Evolutionary conservation across 768 basidiomycete genomes (phyloP).

Genomic region (Boletus rex-veris): DNA sequence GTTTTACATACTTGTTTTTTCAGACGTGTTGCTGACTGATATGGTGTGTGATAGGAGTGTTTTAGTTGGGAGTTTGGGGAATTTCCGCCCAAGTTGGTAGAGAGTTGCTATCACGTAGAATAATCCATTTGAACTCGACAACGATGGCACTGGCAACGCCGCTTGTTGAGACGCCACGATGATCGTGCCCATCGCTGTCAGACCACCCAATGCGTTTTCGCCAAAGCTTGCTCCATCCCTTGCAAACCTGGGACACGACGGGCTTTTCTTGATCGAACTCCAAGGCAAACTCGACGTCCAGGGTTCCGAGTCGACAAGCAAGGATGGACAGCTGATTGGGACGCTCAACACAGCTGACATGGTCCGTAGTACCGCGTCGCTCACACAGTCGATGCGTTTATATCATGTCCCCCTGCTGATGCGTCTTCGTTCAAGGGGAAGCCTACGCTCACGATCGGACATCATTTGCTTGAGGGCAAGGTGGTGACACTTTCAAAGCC

Average conservation of each 20-base stretch:
- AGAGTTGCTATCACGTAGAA: too few species aligned
- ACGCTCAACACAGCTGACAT: conserved; percentile 62
- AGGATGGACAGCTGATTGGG: conserved; percentile 75
- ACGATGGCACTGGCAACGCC: too few species aligned
- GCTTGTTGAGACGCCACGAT: conserved; percentile 34
- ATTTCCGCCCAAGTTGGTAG: conserved; percentile 21
- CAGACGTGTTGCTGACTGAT: neutral
- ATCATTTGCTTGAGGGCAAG: conserved; percentile 89
- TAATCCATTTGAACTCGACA: too few species aligned
- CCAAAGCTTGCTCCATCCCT: conserved; percentile 58
- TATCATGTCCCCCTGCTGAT: neutral
- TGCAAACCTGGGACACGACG: conserved; percentile 71
- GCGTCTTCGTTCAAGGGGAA: conserved; percentile 45
- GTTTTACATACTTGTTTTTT: neutral
- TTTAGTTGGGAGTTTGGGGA: conserved; percentile 70
- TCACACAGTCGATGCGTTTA: neutral
- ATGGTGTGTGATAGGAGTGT: conserved; percentile 51
- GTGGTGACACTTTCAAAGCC: conserved; percentile 74
- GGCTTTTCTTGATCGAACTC: conserved; percentile 80
- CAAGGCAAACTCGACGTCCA: conserved; percentile 82
- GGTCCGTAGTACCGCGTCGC: conserved; percentile 37
- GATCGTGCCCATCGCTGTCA: conserved; percentile 58
- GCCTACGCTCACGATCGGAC: conserved; percentile 77
- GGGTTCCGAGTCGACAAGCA: conserved; percentile 44
- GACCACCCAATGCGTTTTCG: conserved; percentile 33